Conservation (phyloP, 1,284 basidiomycete genomes). For the Trichosporon inkin region DNA sequence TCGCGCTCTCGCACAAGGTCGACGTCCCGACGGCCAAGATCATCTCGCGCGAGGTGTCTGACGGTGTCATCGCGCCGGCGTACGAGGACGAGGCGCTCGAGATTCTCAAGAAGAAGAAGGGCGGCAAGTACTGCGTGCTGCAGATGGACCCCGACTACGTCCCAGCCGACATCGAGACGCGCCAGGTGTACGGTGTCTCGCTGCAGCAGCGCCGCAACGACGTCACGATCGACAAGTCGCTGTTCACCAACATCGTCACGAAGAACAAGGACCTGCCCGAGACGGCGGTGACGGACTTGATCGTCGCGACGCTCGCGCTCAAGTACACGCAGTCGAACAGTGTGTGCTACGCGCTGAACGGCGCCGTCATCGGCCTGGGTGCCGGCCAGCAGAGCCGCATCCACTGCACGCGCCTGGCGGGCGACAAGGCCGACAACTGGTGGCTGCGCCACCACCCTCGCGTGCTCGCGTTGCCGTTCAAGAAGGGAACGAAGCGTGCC, state of each 20-base stretch:
- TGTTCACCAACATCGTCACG: constrained; percentile 86
- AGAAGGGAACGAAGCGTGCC: constrained; percentile 89
- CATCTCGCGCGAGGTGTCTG: constrained; percentile 95
- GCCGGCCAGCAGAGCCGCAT: constrained; percentile 98
- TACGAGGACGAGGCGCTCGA: constrained; percentile 86
- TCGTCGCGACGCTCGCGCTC: constrained; percentile 90
- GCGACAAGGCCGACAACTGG: constrained; percentile 98
- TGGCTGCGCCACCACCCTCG: constrained; percentile 96
- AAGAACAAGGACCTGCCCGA: constrained; percentile 75
- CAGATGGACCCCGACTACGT: constrained; percentile 80
- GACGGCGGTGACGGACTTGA: constrained; percentile 74
- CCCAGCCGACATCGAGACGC: constrained; percentile 76
- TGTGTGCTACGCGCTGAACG: constrained; percentile 91
- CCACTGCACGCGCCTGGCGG: constrained; percentile 97
- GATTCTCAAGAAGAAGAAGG: constrained; percentile 93
- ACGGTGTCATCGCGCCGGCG: constrained; percentile 94
- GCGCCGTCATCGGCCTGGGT: constrained; percentile 90
- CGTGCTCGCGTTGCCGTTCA: constrained; percentile 67
- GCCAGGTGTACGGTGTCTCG: constrained; percentile 90
- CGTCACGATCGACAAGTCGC: constrained; percentile 72
- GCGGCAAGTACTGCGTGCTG: constrained; percentile 96
- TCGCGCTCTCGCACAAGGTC: constrained; percentile 87
- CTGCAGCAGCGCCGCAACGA: constrained; percentile 92
- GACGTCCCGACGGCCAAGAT: constrained; percentile 93
- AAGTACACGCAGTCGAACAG: constrained; percentile 99